Conservation (phyloP, 352 stramenopile genomes). For the Plasmopara viticola region DNA sequence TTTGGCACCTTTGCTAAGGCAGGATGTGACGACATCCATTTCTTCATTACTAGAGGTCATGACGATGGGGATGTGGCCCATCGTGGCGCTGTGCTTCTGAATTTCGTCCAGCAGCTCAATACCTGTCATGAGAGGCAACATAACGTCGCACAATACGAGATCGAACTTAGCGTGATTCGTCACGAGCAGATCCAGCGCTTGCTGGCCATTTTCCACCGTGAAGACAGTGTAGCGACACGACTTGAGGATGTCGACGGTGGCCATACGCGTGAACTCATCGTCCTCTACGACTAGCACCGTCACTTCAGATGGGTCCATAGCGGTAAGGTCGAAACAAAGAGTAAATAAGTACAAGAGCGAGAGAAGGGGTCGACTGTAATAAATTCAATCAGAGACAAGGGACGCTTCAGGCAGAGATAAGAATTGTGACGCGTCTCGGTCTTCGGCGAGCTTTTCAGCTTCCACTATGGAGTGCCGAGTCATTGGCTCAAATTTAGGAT, state of each 20-base stretch:
- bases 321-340: background rate
- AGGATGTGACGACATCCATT: slow-evolving; percentile 87
- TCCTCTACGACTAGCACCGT: slow-evolving; percentile 86
- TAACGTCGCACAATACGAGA: slow-evolving; percentile 86
- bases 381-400: background rate
- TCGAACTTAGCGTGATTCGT: slow-evolving; percentile 75
- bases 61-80: slow-evolving; percentile 84
- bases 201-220: slow-evolving; percentile 76
- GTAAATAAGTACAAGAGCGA: background rate
- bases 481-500: background rate
- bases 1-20: slow-evolving; percentile 83
- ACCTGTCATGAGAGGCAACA: slow-evolving; percentile 85
- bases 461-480: background rate
- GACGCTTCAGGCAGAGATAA: background rate
- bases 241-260: slow-evolving; percentile 85
- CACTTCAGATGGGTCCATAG: slow-evolving; percentile 84
- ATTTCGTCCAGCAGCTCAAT: slow-evolving; percentile 84
- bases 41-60: slow-evolving; percentile 89
- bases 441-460: background rate
- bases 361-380: too few relatives aligned
- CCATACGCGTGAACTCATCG: slow-evolving; percentile 86
- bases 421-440: too few relatives aligned
- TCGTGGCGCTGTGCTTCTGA: slow-evolving; percentile 49
- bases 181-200: slow-evolving; percentile 68
- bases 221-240: slow-evolving; percentile 81